phyloP scores from a whole-genome alignment of 73 alveolate species.

The Tetrahymena malaccensis region DNA sequence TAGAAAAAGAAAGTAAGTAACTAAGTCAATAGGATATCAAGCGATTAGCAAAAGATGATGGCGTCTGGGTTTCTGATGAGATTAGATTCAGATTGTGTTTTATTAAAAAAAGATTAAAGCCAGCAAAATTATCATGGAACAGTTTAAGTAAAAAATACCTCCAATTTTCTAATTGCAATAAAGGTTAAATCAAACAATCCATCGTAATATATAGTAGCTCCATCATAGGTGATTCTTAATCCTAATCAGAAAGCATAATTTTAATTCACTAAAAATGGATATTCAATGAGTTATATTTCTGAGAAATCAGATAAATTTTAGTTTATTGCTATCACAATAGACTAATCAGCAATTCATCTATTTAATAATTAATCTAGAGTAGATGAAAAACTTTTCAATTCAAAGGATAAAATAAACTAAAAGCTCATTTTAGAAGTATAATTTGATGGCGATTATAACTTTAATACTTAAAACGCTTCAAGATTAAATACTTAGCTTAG shows the following conservation, averaged over 20 bases:
- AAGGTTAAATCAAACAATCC: not conserved
- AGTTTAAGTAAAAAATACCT: not conserved
- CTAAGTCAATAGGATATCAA: not conserved
- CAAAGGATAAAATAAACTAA: not conserved
- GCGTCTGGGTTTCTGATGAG: not conserved
- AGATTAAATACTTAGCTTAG: not conserved
- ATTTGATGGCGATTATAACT: not conserved
- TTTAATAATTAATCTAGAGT: not conserved
- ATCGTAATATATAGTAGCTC: not conserved
- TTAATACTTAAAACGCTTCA: not conserved
- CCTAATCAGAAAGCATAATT: not conserved
- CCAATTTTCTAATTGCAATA: not conserved
- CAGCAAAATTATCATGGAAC: not conserved
- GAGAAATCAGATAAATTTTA: not conserved
- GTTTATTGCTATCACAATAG: not conserved
- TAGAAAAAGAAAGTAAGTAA: not conserved
- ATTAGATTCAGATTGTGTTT: not conserved
- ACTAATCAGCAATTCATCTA: not conserved
- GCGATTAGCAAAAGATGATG: not conserved
- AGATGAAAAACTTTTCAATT: not conserved
- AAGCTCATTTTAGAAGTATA: not conserved
- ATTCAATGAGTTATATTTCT: not conserved
- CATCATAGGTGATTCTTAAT: not conserved
- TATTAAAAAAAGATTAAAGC: not conserved
- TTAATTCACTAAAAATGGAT: not conserved